Percentiles rank a stretch among this genome's conserved stretches.
phyloP scores from a whole-genome alignment of 2,329 filamentous ascomycete genomes.

The Sporothrix inflata region DNA sequence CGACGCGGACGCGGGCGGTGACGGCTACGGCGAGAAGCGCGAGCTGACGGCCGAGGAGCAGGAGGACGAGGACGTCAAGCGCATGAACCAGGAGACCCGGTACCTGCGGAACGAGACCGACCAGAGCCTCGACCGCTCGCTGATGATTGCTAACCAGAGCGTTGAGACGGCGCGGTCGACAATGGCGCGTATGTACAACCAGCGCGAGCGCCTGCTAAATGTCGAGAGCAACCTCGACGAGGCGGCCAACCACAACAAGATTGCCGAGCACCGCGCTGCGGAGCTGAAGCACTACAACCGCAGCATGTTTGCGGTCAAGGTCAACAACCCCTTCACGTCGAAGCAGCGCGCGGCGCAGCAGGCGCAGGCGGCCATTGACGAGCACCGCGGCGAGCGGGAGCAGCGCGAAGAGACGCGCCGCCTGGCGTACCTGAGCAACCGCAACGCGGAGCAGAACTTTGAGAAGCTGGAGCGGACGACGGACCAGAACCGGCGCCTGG shows the following conservation, averaged over 20 bases:
- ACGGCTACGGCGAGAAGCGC: conserved; percentile 67
- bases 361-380: conserved; percentile 71
- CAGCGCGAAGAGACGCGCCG: conserved; percentile 62
- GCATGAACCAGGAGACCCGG: conserved; percentile 73
- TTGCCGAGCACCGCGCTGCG: conserved; percentile 77
- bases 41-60: conserved; percentile 81
- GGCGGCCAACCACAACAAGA: conserved; percentile 72
- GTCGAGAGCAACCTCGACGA: conserved; percentile 82
- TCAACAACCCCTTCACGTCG: conserved; percentile 75
- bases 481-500: conserved; percentile 59
- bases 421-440: conserved; percentile 31
- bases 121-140: conserved; percentile 64
- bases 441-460: conserved; percentile 55
- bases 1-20: conserved; percentile 43
- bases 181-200: conserved; percentile 71
- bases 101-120: conserved; percentile 72
- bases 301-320: conserved; percentile 87
- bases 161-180: conserved; percentile 73
- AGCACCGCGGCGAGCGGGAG: conserved; percentile 67
- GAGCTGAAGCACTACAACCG: conserved; percentile 85
- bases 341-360: conserved; percentile 64
- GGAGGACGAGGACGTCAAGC: conserved; percentile 71
- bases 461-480: conserved; percentile 63
- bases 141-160: conserved; percentile 68
- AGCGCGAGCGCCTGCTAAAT: conserved; percentile 80